Evolutionary conservation across 2,329 filamentous ascomycete species (phyloP), one percentile per base, ranked within the genome.

Genomic region (Nemania sp.): DNA sequence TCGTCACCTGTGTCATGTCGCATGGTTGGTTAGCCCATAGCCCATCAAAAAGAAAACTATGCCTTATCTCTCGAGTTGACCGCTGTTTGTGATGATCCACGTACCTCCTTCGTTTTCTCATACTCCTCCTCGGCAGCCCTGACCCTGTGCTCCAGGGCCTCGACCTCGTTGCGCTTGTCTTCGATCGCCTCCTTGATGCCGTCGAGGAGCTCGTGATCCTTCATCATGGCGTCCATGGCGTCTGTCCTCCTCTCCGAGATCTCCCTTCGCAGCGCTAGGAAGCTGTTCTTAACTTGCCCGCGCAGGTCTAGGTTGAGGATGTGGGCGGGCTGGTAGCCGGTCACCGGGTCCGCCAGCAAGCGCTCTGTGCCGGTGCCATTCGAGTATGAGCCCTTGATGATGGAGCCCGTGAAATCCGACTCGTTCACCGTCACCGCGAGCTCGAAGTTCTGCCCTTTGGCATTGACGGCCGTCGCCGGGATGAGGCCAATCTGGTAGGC

Each of bases 121-220:
- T 97, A 96, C 73, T 97, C 93, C 71, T 96, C 91, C 74, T 96
- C 90, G 0, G 94, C 93, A 17, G 91, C 91, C 35, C 91, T 87
- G 47, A 96, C 90, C 45, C 90, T 87, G 75, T 98, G 94, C 68
- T 94, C 90, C 15, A 99, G 81, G 3, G 92, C 90, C 73, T 97
- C 94, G 17, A 99, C 91, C 74, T 99, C 95, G 66, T 88, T 90
- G 63, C 89, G 85, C 79, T 97, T 97, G 77, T 99, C 94, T 73
- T 97, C 93, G 76, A 99, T 95, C 15, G 93, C 92, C 77, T 99
- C 96, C 75, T 95, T 95, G 74, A 97, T 94, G 68, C 90, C 91
- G 74, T 98, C 93, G 10, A 99, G 85, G 65, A 96, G 83, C 74
- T 98, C 95, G 71, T 96, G 90, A 67, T 96, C 92, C 72, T 95